Evolutionary conservation across 2,329 filamentous ascomycete genomes (phyloP).

Genomic region (Fusarium torulosum): DNA sequence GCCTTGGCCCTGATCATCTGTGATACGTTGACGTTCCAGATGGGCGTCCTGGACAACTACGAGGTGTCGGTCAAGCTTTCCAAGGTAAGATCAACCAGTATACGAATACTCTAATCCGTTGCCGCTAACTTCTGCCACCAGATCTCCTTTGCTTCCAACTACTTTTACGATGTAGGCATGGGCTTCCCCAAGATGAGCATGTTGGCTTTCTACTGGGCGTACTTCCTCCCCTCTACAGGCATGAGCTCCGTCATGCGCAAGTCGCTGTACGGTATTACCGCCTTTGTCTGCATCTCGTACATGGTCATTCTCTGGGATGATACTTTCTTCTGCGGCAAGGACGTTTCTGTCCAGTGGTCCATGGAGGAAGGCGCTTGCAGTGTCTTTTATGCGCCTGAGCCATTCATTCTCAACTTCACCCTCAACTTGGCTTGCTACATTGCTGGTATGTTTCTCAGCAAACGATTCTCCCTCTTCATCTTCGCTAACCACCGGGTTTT

Average conservation of each 20-base stretch:
- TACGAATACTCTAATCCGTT: accelerated
- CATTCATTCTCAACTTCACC: conserved; percentile 53
- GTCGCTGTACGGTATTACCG: conserved; percentile 49
- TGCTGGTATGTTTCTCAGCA: conserved; percentile 39
- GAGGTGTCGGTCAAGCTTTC: conserved; percentile 50
- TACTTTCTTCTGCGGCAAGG: conserved; percentile 53
- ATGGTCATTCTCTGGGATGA: conserved; percentile 51
- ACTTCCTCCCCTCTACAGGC: conserved; percentile 45
- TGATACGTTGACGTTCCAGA: conserved; percentile 51
- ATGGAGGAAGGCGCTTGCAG: conserved; percentile 54
- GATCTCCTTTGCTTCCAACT: conserved; percentile 54
- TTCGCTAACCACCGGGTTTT: background rate
- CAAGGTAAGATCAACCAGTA: conserved; percentile 38
- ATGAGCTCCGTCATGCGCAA: conserved; percentile 48
- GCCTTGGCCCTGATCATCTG: conserved; percentile 53
- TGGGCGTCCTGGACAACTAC: conserved; percentile 51
- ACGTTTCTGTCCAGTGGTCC: conserved; percentile 53
- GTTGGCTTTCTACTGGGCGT: conserved; percentile 54
- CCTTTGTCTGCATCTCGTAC: conserved; percentile 51
- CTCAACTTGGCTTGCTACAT: conserved; percentile 53
- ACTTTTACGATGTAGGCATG: conserved; percentile 55
- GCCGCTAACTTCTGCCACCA: conserved; percentile 6
- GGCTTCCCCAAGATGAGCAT: conserved; percentile 54
- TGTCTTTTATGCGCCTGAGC: conserved; percentile 52
- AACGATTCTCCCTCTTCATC: accelerated